Base-by-base conservation (phyloP, 106 monocot species). In the Hemerocallis citrina region DNA sequence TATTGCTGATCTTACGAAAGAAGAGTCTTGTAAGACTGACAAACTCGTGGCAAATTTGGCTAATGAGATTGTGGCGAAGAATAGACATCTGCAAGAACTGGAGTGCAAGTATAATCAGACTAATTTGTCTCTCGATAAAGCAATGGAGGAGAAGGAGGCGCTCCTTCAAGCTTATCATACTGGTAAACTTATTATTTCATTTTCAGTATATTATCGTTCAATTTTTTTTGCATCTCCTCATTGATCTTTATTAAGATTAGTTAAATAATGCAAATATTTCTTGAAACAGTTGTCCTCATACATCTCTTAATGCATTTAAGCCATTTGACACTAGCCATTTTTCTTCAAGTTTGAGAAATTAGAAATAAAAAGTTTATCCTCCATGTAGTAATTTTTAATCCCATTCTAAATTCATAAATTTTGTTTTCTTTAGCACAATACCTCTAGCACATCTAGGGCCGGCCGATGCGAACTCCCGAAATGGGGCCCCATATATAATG, bases 81-180 rank as follows among this genome's bases (percentile, higher is more conserved):
- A 68, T 50, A 63, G 68, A 23, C 62, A 65, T 43, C 57, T 91
- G 47, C 33, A 74, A 48, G 85, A 85, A 65, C 51, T 91, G 36
- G 74, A 85, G 57, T 64, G 36, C 45, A 72, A 77, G 29, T 85
- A 62, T 42, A 74, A 82, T 62, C 70, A 65, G 15, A 70, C 67
- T 28, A 74, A 38, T 36, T 19, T 82, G 22, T 79, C 75, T 1
- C 70, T 91, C 17, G 35, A 72, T 24, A 59, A 69, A 34, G 64
- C 66, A 61, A 76, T 79, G 68, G 85, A 79, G 27, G 65, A 86
- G 37, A 69, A 41, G 27, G 82, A 91, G 34, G 17, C 24, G 21
- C 30, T 84, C 11, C 70, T 47, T 44, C 70, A 72, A 56, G 34
- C 73, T 57, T 91, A 79, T 56, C 82, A 74, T 63, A 78, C 79